These are phyloP conservation scores for Chaetomidium leptoderma DNA, from an alignment of 495 filamentous ascomycete species.

Conservation along the genomic window DNA sequence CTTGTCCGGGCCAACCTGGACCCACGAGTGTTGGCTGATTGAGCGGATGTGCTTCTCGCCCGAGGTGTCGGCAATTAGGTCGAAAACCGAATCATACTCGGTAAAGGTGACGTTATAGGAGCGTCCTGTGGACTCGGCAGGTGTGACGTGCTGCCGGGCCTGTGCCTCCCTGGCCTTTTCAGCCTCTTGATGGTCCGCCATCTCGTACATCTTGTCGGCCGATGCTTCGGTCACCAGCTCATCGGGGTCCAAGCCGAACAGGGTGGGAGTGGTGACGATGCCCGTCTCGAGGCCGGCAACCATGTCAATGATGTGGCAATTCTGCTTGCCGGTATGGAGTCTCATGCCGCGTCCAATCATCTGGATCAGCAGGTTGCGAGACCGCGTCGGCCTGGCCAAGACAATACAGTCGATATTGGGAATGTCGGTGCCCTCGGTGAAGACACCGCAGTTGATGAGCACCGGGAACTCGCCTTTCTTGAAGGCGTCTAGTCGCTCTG, in stretches of 20 bases:
- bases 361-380: conserved; percentile 85
- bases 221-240: conserved; percentile 64
- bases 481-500: conserved; percentile 68
- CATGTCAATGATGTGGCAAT: conserved; percentile 98
- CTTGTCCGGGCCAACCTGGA: conserved; percentile 58
- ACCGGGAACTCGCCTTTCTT: conserved; percentile 73
- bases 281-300: conserved; percentile 76
- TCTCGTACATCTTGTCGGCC: conserved; percentile 51
- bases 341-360: conserved; percentile 97
- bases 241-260: conserved; percentile 90
- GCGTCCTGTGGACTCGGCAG: conserved; percentile 8
- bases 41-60: conserved; percentile 72
- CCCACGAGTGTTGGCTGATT: conserved; percentile 74
- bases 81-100: conserved; percentile 83
- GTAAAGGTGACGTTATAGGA: conserved; percentile 61
- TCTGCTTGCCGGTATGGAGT: conserved; percentile 68
- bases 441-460: conserved; percentile 91
- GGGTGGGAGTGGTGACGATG: conserved; percentile 81
- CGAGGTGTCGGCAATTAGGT: conserved; percentile 78
- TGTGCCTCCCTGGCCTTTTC: conserved; percentile 33
- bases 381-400: conserved; percentile 82
- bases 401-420: conserved; percentile 95
- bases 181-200: conserved; percentile 44
- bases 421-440: conserved; percentile 95
- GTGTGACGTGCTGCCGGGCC: not conserved